Percentiles rank a stretch among this genome's conserved stretches.
phyloP scores from a whole-genome alignment of 139 green algal species.

The Micractinium sp. region DNA sequence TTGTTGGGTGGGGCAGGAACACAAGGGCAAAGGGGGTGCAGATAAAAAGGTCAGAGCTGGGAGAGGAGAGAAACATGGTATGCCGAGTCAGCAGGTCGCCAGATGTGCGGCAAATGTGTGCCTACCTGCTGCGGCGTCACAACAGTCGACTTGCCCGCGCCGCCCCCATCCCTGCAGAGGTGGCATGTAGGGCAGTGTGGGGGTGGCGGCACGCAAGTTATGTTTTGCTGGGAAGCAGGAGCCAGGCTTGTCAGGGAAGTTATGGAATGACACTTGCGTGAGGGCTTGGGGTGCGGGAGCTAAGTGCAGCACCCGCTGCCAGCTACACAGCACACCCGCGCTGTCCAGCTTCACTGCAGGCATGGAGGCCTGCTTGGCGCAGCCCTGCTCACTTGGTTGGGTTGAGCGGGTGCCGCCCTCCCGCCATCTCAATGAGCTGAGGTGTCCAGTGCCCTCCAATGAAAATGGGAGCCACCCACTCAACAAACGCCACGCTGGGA shows the following conservation, averaged over 20 bases:
- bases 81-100: neutral
- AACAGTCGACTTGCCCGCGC: conserved; percentile 34
- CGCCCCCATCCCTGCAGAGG: conserved; percentile 8
- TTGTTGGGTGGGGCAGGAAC: neutral
- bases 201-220: no score
- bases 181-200: neutral
- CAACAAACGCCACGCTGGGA: conserved; percentile 73
- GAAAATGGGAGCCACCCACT: conserved; percentile 89
- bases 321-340: no score
- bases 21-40: neutral
- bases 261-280: neutral
- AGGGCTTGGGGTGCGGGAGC: no score
- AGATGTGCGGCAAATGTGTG: neutral
- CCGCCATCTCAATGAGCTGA: conserved; percentile 83
- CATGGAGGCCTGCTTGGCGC: no score
- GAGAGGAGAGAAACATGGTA: neutral
- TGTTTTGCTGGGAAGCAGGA: no score
- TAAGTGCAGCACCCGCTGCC: no score
- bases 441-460: conserved; percentile 89
- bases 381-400: conserved; percentile 31
- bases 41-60: no score
- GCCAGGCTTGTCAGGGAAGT: neutral
- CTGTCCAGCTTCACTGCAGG: no score
- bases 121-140: conserved; percentile 14
- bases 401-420: conserved; percentile 57